A percentile compares a stretch with the other conserved stretches of the same genome.
phyloP scores from a whole-genome alignment of 495 filamentous ascomycete species.

The Melanomma pulvis-pyrius region DNA sequence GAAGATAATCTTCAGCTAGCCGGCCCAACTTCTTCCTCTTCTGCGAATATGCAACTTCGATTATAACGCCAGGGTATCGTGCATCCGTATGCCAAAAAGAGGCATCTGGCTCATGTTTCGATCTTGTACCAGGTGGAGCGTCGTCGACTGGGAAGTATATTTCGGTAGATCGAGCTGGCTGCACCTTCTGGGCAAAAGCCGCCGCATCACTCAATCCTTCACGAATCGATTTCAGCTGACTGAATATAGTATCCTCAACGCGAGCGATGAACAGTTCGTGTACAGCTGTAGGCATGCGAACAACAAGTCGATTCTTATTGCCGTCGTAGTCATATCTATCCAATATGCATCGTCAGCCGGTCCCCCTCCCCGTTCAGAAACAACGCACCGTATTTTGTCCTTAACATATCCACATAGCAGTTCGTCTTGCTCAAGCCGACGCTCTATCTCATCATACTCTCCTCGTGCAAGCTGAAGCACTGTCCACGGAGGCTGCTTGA shows the following conservation, averaged over 20 bases:
- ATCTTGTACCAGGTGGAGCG: slow-evolving; percentile 19
- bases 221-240: slow-evolving; percentile 24
- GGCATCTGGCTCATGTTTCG: slow-evolving; percentile 42
- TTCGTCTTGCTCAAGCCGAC: slow-evolving; percentile 24
- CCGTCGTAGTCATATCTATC: slow-evolving; percentile 11
- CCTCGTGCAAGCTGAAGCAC: slow-evolving; percentile 28
- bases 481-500: slow-evolving; percentile 22
- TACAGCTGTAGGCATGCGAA: slow-evolving; percentile 16
- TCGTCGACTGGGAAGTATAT: slow-evolving; percentile 20
- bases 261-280: slow-evolving; percentile 14
- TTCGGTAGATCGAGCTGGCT: slow-evolving; percentile 20
- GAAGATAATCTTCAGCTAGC: slow-evolving; percentile 45
- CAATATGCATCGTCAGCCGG: not conserved
- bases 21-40: slow-evolving; percentile 40
- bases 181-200: slow-evolving; percentile 22
- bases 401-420: slow-evolving; percentile 21
- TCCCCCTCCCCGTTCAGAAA: not conserved
- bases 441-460: slow-evolving; percentile 37
- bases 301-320: not conserved
- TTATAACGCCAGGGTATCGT: too few species aligned
- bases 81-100: slow-evolving; percentile 41
- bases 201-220: slow-evolving; percentile 14
- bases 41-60: slow-evolving; percentile 48
- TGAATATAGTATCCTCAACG: slow-evolving; percentile 17
- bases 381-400: slow-evolving; percentile 21